phyloP scores from a whole-genome alignment of 805 yeast genomes.

The Lipomyces starkeyi region DNA sequence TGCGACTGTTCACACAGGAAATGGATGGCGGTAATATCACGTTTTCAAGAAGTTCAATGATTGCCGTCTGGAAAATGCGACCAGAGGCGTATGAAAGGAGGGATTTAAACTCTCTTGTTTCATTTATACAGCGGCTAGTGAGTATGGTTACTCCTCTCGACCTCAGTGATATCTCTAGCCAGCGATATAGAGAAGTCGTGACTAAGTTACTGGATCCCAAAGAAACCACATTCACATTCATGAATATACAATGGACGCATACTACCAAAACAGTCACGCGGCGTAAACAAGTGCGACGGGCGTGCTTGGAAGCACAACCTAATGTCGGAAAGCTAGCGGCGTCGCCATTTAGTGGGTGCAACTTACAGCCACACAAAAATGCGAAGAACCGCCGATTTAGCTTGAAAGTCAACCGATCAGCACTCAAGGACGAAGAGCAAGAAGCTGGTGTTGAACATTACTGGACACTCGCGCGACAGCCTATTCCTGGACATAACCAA shows the following conservation, averaged over 20 bases:
- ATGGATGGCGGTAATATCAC: background rate
- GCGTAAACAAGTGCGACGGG: background rate
- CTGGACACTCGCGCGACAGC: constrained; percentile 7
- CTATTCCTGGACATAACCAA: background rate
- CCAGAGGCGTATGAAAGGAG: constrained; percentile 1
- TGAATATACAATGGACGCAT: constrained; percentile 5
- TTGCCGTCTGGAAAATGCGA: background rate
- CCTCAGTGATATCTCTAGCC: background rate
- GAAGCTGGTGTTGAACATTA: background rate
- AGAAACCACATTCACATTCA: constrained; percentile 4
- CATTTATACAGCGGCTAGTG: constrained; percentile 8
- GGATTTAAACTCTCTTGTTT: background rate
- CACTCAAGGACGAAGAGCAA: background rate
- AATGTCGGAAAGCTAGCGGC: background rate
- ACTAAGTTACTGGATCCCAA: background rate
- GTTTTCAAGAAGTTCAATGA: background rate
- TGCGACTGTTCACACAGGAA: background rate
- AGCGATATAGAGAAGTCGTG: background rate
- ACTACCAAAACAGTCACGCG: background rate
- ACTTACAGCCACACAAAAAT: background rate
- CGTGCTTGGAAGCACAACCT: background rate
- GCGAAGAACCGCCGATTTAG: background rate
- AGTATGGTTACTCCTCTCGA: constrained; percentile 1
- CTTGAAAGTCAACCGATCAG: background rate
- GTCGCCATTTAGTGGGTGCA: background rate